A percentile compares a stretch with the other conserved stretches of the same genome.
These are phyloP conservation scores for Cyclanthera cordifolia DNA, from an alignment of 306 rosid species.

Conservation along the genomic window DNA sequence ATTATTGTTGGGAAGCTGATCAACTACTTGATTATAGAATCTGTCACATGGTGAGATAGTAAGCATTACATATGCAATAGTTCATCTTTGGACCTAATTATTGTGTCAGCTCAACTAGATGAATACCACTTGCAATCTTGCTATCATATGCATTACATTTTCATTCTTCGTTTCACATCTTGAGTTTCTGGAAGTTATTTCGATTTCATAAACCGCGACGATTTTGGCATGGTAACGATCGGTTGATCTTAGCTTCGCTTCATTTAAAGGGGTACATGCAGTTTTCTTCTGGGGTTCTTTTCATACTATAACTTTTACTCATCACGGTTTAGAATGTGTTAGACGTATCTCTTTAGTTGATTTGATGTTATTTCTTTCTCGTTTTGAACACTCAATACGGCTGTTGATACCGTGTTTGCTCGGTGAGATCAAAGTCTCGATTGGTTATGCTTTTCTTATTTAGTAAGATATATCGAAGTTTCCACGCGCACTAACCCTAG, in stretches of 20 bases:
- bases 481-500: neutral
- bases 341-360: neutral
- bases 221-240: too few relatives aligned
- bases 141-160: too few relatives aligned
- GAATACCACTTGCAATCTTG: neutral
- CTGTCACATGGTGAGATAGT: neutral
- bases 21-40: conserved; percentile 1
- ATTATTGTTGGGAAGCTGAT: conserved; percentile 5
- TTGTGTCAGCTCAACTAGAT: conserved; percentile 5
- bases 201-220: too few relatives aligned
- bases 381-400: neutral
- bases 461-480: neutral
- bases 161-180: too few relatives aligned
- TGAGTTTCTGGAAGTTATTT: too few relatives aligned
- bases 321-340: neutral
- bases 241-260: too few relatives aligned
- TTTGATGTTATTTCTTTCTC: neutral
- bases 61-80: neutral
- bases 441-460: too few relatives aligned
- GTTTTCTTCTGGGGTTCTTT: too few relatives aligned
- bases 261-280: too few relatives aligned
- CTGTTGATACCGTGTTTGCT: neutral
- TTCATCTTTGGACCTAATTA: neutral
- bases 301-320: neutral
- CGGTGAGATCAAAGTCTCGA: too few relatives aligned